Conservation (phyloP, 2,329 filamentous ascomycete species). For the Trichoderma sp. region DNA sequence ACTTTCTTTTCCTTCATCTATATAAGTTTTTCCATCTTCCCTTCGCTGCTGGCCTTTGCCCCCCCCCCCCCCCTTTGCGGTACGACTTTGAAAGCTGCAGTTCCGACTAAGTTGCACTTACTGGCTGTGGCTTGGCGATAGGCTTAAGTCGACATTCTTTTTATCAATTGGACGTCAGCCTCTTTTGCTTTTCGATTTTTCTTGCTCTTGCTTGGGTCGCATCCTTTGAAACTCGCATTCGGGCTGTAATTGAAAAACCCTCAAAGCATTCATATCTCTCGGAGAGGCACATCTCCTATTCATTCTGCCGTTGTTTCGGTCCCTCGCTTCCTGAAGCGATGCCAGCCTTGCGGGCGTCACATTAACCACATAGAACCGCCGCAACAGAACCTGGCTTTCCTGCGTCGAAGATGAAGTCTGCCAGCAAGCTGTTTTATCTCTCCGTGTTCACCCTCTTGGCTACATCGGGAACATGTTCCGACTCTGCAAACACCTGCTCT, state of each 20-base stretch:
- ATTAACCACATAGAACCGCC: neutral
- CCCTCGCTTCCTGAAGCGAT: constrained; percentile 10
- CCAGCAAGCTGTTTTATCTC: constrained; percentile 57
- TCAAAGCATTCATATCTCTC: neutral
- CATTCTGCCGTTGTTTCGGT: neutral
- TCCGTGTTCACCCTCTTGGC: constrained; percentile 59
- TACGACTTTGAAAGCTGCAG: neutral
- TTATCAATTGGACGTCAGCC: constrained; percentile 1
- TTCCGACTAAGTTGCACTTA: constrained; percentile 1
- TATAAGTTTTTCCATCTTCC: constrained; percentile 8
- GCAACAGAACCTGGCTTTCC: neutral
- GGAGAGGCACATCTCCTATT: neutral
- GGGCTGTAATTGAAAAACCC: neutral
- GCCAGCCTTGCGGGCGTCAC: neutral
- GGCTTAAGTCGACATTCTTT: constrained; percentile 1
- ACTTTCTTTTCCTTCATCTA: constrained; percentile 5
- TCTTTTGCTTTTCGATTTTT: neutral
- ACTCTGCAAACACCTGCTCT: constrained; percentile 52
- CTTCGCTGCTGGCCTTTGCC: neutral
- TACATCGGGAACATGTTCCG: constrained; percentile 48
- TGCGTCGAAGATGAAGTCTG: constrained; percentile 50
- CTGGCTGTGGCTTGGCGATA: constrained; percentile 20
- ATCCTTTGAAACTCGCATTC: neutral
- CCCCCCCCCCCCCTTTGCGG: neutral
- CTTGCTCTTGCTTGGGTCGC: neutral